phyloP scores from a whole-genome alignment of 1,284 basidiomycete species.

The Acaromyces ingoldii region DNA sequence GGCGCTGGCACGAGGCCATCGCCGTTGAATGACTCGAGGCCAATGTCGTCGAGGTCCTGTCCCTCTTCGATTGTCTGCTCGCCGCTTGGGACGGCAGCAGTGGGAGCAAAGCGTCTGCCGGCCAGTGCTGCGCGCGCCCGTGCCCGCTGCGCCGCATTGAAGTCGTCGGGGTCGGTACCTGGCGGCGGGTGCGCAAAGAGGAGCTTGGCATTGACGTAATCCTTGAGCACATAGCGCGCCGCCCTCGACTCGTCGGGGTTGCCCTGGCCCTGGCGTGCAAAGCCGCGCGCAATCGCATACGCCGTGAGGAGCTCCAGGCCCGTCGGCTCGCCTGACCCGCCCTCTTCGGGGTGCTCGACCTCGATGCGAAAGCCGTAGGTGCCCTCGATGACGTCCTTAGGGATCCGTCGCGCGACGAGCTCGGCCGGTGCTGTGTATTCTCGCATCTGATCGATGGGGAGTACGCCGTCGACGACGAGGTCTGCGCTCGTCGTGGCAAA shows the following conservation, averaged over 20 bases:
- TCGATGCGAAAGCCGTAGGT: constrained; percentile 82
- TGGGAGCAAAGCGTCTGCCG: constrained; percentile 21
- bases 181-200: constrained; percentile 82
- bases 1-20: constrained; percentile 18
- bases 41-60: constrained; percentile 3
- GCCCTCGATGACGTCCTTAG: constrained; percentile 78
- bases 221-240: constrained; percentile 88
- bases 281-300: constrained; percentile 77
- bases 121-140: constrained; percentile 57
- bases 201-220: constrained; percentile 92
- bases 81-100: no score
- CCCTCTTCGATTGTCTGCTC: constrained; percentile 1
- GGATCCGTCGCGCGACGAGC: constrained; percentile 74
- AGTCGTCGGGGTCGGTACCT: constrained; percentile 61
- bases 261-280: constrained; percentile 86
- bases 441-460: constrained; percentile 96
- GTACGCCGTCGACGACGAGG: constrained; percentile 89
- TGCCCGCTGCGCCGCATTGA: constrained; percentile 71
- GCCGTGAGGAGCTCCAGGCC: constrained; percentile 79
- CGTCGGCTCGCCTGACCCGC: constrained; percentile 70
- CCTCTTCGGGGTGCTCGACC: constrained; percentile 68
- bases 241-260: constrained; percentile 95
- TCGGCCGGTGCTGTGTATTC: constrained; percentile 85
- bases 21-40: neutral
- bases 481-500: constrained; percentile 70